Evolutionary conservation across 768 basidiomycete genomes (phyloP), one percentile per base, ranked within the genome.

Genomic region (Pluteus cervinus): DNA sequence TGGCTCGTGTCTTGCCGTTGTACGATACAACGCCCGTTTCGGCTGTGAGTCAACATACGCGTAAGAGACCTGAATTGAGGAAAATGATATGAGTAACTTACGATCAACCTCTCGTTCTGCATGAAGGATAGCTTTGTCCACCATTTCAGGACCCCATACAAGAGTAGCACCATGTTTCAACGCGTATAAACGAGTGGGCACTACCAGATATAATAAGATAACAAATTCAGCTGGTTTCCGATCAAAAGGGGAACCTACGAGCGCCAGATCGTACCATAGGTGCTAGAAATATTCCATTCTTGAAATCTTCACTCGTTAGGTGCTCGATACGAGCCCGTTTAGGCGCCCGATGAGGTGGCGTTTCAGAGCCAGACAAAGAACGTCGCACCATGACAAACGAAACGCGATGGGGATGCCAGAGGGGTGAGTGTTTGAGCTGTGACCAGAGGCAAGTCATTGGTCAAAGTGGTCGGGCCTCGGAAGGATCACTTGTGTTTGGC

Each of bases 191-290:
- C 90, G 79, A 23, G 85, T 90, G 0, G 88, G 89, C 17, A 93
- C 90, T 93, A 54, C 6, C 37, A 23, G 34, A 23, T 22, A 16
- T 5, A 12, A 24, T 16, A 24, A 54, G 49, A 22, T 11, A 51
- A 48, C 22, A 39, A 45, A 34, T 29, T 37, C 14, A 43, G 2
- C 2, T 22, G 11, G n/a, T 15, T 4, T 15, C 20, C 15, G 24
- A 48, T 34, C 29, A 38, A 43, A 21, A 40, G 39, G 24, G 10
- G 25, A 28, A 74, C 85, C 52, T 60, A 91, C 88, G 61, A 46
- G 84, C 83, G 43, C 92, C 89, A 41, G 89, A 94, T 53, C 92
- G 76, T 36, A 99, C 96, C 96, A 99, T 99, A 2, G 96, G 96
- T 3, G 96, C 94, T n/a, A 99, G 75, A 52, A 96, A 84, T 21